phyloP scores from a whole-genome alignment of 2,329 filamentous ascomycete species.

The Emericellopsis cladophorae region DNA sequence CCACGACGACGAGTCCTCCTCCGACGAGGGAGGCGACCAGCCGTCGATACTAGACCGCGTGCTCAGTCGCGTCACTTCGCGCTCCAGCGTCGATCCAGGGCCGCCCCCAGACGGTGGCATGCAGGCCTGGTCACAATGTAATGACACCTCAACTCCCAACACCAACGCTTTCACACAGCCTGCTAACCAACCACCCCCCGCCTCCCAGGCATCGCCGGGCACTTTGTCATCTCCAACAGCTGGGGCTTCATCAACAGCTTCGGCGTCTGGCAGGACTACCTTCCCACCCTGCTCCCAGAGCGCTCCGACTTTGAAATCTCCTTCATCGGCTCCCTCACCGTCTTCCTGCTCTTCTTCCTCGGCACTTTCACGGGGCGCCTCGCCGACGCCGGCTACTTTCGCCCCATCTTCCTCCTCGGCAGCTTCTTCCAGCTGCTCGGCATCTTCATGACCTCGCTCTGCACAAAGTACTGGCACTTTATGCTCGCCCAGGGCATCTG shows the following conservation, averaged over 20 bases:
- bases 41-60: slow-evolving; percentile 17
- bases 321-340: slow-evolving; percentile 42
- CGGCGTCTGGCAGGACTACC: slow-evolving; percentile 43
- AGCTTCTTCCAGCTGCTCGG: slow-evolving; percentile 28
- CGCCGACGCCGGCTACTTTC: slow-evolving; percentile 41
- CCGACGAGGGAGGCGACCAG: slow-evolving; percentile 3
- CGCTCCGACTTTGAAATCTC: slow-evolving; percentile 26
- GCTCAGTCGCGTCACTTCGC: slow-evolving; percentile 26
- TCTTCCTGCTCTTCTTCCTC: slow-evolving; percentile 42
- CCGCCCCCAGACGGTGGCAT: slow-evolving; percentile 38
- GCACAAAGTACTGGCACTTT: slow-evolving; percentile 41
- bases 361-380: slow-evolving; percentile 39
- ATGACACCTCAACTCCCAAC: background rate
- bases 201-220: background rate
- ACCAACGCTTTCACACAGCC: background rate
- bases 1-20: background rate
- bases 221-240: slow-evolving; percentile 3
- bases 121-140: slow-evolving; percentile 32
- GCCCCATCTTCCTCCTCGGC: slow-evolving; percentile 25
- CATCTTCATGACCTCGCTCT: slow-evolving; percentile 32
- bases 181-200: background rate
- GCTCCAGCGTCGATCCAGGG: slow-evolving; percentile 24
- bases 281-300: slow-evolving; percentile 22
- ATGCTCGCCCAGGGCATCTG: slow-evolving; percentile 44
- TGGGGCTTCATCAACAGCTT: slow-evolving; percentile 42